Percentiles rank a stretch among this genome's conserved stretches.
Evolutionary conservation across 164 flowering plant genomes (phyloP).

Genomic region (Cinnamomum micranthum): DNA sequence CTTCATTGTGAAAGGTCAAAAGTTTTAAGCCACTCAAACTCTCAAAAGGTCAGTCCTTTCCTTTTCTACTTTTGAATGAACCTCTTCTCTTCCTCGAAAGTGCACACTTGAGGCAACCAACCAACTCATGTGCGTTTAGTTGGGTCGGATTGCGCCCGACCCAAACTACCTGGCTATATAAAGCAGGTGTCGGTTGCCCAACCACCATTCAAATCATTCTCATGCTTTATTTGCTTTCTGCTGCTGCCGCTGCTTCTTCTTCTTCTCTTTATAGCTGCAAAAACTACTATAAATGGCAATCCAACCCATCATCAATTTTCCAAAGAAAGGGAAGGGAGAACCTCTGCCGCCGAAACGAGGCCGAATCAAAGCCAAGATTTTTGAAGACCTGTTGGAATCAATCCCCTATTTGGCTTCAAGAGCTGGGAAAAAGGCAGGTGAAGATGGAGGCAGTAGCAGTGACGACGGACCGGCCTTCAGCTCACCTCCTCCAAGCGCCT

Average conservation of each 20-base stretch:
- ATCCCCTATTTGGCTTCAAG: neutral
- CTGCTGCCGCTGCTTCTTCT: neutral
- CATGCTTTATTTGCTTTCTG: no score
- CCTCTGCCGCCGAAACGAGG: neutral
- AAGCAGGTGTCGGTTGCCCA: no score
- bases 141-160: no score
- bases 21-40: no score
- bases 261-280: neutral
- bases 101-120: no score
- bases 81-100: no score
- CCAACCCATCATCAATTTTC: neutral
- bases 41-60: no score
- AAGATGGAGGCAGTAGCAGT: neutral
- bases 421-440: neutral
- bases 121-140: no score
- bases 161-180: no score
- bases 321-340: neutral
- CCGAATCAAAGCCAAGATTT: neutral
- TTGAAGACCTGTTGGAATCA: neutral
- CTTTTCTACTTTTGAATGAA: no score
- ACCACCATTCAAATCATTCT: no score
- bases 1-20: no score
- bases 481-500: neutral
- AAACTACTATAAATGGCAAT: neutral
- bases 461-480: neutral